Evolutionary conservation across 768 basidiomycete species (phyloP), one percentile per base, ranked within the genome.

Genomic region (Lentinula aciculospora): DNA sequence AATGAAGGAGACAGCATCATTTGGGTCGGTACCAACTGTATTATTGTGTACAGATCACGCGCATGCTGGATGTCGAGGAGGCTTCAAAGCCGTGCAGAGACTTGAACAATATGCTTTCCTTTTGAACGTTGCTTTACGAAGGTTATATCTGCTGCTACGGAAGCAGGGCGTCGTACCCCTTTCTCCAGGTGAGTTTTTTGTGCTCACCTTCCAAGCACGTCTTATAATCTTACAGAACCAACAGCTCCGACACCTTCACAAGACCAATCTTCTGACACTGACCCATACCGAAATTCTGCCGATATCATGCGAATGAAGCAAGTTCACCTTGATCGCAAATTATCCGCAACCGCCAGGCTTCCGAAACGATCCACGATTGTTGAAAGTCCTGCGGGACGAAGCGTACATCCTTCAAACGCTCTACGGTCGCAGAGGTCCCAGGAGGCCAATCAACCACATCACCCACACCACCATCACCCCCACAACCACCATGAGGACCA

Each of bases 81-180:
- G 95, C 10, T 98, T 98, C 72, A 89, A 92, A 67, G 80, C 91
- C 17, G 97, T 97, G 15, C 93, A 95, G 60, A 80, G 96, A 57
- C 73, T 99, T 62, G 97, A 99, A 75, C 97, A 99, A 68, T 99
- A 97, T 70, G 92, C 97, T 2, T 99, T 95, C 78, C 73, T 99
- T 57, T 76, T 99, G 53, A 98, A 98, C 67, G 97, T 98, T 23
- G 97, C 96, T 19, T 77, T 99, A 56, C 80, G 95, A 63, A 82
- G 96, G 66, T 76, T 99, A 54, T 98, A 94, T 71, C 81, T 92
- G 29, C 80, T 91, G 36, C 74, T 92, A 66, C 91, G 89, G 77
- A 89, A 90, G 72, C 85, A 91, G 65, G 94, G 94, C 10, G 91
- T 94, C 36, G 89, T 96, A 23, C 86, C 92, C n/a, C 72, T 88